Evolutionary conservation across 345 rosid genomes (phyloP).

Genomic region (Cardamine chenopodiifolia): DNA sequence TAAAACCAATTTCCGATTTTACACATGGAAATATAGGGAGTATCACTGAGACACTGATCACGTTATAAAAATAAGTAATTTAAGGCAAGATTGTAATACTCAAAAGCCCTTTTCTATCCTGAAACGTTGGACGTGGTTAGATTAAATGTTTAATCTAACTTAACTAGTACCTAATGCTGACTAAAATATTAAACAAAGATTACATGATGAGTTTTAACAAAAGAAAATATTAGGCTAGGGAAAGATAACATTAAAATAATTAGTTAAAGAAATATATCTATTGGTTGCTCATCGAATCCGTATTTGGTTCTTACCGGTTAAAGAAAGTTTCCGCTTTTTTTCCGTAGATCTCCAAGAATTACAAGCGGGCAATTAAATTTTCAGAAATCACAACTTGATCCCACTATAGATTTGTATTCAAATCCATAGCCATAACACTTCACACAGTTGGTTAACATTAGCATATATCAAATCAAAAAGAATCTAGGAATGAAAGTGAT

Average conservation of each 20-base stretch:
- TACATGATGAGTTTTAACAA: background rate
- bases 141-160: slow-evolving; percentile 8
- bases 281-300: background rate
- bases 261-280: slow-evolving; percentile 2
- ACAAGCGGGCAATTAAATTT: background rate
- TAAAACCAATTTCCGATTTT: too few relatives aligned
- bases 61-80: too few relatives aligned
- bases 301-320: too few relatives aligned
- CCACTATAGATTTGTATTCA: background rate
- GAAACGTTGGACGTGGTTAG: background rate
- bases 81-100: background rate
- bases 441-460: slow-evolving; percentile 35
- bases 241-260: background rate
- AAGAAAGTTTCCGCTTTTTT: slow-evolving; percentile 11
- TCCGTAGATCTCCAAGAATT: background rate
- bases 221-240: background rate
- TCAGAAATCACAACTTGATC: slow-evolving; percentile 15
- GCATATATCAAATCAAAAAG: slow-evolving; percentile 23
- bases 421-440: slow-evolving; percentile 23
- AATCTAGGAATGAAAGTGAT: slow-evolving; percentile 20
- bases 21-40: background rate
- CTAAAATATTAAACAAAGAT: background rate
- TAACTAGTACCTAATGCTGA: background rate
- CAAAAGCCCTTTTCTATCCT: background rate
- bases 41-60: background rate